Conservation (phyloP, 2,329 filamentous ascomycete genomes). For the Diaporthe ilicicola region DNA sequence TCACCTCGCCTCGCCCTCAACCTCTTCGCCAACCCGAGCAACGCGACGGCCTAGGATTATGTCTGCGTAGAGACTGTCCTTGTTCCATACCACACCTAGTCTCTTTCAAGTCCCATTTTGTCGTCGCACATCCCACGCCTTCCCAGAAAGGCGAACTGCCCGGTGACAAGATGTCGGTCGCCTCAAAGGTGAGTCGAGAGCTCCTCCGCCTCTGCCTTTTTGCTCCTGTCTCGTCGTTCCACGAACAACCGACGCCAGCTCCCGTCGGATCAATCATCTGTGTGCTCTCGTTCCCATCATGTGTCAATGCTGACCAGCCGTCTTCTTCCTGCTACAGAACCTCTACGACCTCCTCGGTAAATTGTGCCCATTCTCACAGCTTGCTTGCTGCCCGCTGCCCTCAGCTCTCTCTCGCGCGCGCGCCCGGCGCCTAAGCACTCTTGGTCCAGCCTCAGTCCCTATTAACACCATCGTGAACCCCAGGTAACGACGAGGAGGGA, state of each 20-base stretch:
- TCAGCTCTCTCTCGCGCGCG: slow-evolving; percentile 22
- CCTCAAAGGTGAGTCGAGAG: slow-evolving; percentile 61
- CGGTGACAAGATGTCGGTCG: slow-evolving; percentile 69
- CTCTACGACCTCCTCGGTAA: slow-evolving; percentile 99
- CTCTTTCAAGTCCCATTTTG: slow-evolving; percentile 31
- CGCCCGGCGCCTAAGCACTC: not conserved
- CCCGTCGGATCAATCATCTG: not conserved
- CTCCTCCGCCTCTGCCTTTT: slow-evolving; percentile 10
- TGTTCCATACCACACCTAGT: slow-evolving; percentile 19
- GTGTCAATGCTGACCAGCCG: slow-evolving; percentile 22
- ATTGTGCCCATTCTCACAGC: slow-evolving; percentile 34
- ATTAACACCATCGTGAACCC: slow-evolving; percentile 32
- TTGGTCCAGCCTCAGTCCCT: slow-evolving; percentile 1
- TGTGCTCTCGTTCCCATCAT: not conserved
- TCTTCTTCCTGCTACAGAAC: slow-evolving; percentile 71
- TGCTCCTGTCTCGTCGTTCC: not conserved
- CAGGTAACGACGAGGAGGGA: slow-evolving; percentile 71
- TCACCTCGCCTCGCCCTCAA: slow-evolving; percentile 21
- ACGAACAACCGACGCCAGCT: slow-evolving; percentile 1
- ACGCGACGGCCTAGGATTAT: slow-evolving; percentile 31
- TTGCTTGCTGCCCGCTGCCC: slow-evolving; percentile 33
- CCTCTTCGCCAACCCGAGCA: slow-evolving; percentile 30
- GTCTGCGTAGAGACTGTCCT: slow-evolving; percentile 31
- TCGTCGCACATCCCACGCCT: slow-evolving; percentile 50
- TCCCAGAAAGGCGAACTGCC: slow-evolving; percentile 60